Evolutionary conservation across 208 protist species (phyloP), one percentile per base, ranked within the genome.

Genomic region (Phytomonas sp.): DNA sequence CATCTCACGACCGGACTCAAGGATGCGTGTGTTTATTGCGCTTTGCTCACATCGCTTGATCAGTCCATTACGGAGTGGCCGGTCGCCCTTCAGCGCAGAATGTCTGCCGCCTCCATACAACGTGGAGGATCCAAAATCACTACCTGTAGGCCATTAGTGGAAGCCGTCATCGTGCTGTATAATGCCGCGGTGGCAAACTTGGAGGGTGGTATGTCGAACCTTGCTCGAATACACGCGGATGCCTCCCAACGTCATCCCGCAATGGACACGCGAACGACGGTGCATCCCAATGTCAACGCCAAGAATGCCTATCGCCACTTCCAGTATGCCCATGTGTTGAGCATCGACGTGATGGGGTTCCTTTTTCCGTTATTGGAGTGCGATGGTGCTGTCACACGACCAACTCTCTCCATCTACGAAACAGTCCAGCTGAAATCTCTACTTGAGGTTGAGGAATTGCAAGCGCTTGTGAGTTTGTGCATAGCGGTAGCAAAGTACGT

Each of bases 401-500:
- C 45, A 56, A 56, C 16, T 19, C 45, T 56, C 45, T 26, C 45
- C 19, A 19, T 56, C 10, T 56, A 56, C 45, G 45, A 56, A 23
- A 23, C 45, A 5, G 45, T 56, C 26, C 65, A 81, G 26, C 60
- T 89, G 62, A 74, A 67, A 60, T 45, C 45, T 4, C 63, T 81
- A 56, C 60, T 89, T 66, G 78, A 84, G 16, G 52, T 87, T 16
- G 66, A 69, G 12, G 63, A 59, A 14, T 36, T 81, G 60, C 79
- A 60, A 14, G 76, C 74, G 23, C 61, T 85, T 63, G 75, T 74
- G 12, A 26, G 68, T 31, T 32, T 93, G 31, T 84, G 78, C 65
- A 70, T 66, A 23, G 78, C 87, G 0, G 67, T 79, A 59, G 79
- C 87, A 7, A 93, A 93, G 72, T 93, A 93, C 77, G 73, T 79